Evolutionary conservation across 1,284 basidiomycete genomes (phyloP), one percentile per base, ranked within the genome.

Genomic region (Cutaneotrichosporon sp.): DNA sequence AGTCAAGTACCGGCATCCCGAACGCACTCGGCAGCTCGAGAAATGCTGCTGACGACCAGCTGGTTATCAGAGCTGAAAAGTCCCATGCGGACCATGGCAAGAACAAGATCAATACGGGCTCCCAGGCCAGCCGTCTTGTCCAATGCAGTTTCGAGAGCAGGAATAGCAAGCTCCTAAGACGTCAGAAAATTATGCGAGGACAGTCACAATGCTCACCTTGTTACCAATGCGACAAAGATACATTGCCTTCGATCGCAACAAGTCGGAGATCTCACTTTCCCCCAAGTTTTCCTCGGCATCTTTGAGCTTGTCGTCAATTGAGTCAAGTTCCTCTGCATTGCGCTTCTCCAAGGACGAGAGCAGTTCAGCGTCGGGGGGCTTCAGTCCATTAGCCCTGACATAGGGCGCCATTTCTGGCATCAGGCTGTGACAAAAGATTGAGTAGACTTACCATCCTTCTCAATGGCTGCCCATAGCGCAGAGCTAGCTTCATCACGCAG

Each of bases 61-160:
- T 82, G 77, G 41, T 86, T 83, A 67, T 97, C 90, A 22, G 82
- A 81, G 73, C 88, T 92, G 80, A 97, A 98, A 70, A 97, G 82
- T 0, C 90, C 93, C 54, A 97, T 85, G 38, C 94, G 81, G 51
- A 91, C 85, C 61, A 94, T 84, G 1, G 90, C 85, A 30, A 98
- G 81, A 1, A 87, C 85, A 47, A 97, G 85, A 73, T 98, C 94
- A 70, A 98, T 96, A 62, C 89, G 81, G 4, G 90, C 88, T 10
- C 96, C 94, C 1, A 97, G 78, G 1, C 93, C 94, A 1, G 92
- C 86, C 0, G 90, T 94, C 77, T 97, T 97, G 74, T 89, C 86
- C 12, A 96, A 76, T 0, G 94, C 93, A 1, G 87, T 79, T 56
- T 87, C 84, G 66, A 93, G 85, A 0, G 93, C 91, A 40, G 82